Percentiles rank a stretch among this genome's conserved stretches.
These are phyloP conservation scores for Gigaspora rosea DNA, from an alignment of 192 early-diverging fungal genomes.

Conservation along the genomic window DNA sequence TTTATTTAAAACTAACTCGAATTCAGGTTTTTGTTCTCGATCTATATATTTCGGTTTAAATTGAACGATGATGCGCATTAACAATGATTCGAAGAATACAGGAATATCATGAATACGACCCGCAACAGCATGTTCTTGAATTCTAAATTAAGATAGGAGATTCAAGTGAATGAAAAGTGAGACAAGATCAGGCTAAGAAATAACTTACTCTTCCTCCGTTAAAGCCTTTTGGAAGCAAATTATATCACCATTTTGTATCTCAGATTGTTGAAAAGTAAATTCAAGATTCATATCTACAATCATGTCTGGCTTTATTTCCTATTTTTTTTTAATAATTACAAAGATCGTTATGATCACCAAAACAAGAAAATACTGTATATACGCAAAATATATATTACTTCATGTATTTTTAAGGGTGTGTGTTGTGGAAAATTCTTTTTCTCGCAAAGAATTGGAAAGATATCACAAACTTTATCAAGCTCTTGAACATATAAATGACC, in stretches of 20 bases:
- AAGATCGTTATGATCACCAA: neutral
- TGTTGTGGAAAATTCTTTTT: conserved; percentile 56
- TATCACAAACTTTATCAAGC: conserved; percentile 55
- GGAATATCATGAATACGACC: conserved; percentile 51
- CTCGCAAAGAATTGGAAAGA: conserved; percentile 20
- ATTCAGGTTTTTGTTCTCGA: conserved; percentile 19
- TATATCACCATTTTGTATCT: conserved; percentile 95
- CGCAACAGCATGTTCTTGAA: conserved; percentile 43
- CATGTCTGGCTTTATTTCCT: conserved; percentile 94
- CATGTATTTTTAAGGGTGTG: conserved; percentile 66
- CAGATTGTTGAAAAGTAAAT: conserved; percentile 67
- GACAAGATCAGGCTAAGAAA: neutral
- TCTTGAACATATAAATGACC: conserved; percentile 56
- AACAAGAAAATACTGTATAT: neutral
- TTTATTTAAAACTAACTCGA: conserved; percentile 58
- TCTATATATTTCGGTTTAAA: conserved; percentile 64
- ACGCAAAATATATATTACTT: conserved; percentile 39
- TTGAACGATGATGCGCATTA: conserved; percentile 64
- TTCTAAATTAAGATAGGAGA: conserved; percentile 3
- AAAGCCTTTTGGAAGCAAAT: conserved; percentile 43
- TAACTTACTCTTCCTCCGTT: conserved; percentile 48
- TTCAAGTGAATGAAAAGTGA: neutral
- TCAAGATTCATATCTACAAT: conserved; percentile 75
- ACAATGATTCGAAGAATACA: conserved; percentile 77
- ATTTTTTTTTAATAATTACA: neutral